Conservation (phyloP, 768 basidiomycete species). For the Lentinula boryana region DNA sequence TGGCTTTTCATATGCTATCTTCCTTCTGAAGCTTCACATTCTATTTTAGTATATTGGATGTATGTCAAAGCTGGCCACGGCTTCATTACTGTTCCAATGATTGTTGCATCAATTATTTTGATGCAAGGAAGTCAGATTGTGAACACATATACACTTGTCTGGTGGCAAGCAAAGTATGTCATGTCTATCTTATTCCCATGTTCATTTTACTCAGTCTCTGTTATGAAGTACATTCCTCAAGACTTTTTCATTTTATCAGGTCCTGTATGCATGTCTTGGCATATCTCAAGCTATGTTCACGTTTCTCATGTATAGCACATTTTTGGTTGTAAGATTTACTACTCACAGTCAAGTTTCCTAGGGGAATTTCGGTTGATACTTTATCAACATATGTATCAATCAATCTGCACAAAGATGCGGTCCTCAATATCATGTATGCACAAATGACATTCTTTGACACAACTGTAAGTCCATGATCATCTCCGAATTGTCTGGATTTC, state of each 20-base stretch:
- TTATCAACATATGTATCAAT: conserved; percentile 55
- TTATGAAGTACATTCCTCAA: conserved; percentile 35
- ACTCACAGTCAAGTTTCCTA: conserved; percentile 11
- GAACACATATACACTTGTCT: conserved; percentile 64
- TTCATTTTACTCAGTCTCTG: neutral
- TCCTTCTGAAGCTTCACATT: neutral
- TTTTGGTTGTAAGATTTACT: neutral
- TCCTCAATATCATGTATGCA: conserved; percentile 58
- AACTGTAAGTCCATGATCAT: conserved; percentile 28
- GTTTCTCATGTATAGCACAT: conserved; percentile 43
- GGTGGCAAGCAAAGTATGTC: conserved; percentile 64
- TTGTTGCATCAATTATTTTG: conserved; percentile 40
- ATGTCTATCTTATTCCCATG: neutral
- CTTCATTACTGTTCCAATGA: conserved; percentile 39
- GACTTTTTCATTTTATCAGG: conserved; percentile 57
- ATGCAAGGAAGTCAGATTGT: conserved; percentile 61
- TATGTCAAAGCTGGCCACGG: conserved; percentile 56
- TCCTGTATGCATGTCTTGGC: conserved; percentile 55
- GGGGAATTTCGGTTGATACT: conserved; percentile 49
- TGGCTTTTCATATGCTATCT: conserved; percentile 7
- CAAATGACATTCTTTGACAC: conserved; percentile 79
- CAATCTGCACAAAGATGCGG: conserved; percentile 53
- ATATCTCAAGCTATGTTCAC: conserved; percentile 50
- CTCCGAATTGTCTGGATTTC: too few relatives aligned
- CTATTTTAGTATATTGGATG: conserved; percentile 43